Evolutionary conservation across 73 alveolate species (phyloP).

Genomic region (Chromera velia): DNA sequence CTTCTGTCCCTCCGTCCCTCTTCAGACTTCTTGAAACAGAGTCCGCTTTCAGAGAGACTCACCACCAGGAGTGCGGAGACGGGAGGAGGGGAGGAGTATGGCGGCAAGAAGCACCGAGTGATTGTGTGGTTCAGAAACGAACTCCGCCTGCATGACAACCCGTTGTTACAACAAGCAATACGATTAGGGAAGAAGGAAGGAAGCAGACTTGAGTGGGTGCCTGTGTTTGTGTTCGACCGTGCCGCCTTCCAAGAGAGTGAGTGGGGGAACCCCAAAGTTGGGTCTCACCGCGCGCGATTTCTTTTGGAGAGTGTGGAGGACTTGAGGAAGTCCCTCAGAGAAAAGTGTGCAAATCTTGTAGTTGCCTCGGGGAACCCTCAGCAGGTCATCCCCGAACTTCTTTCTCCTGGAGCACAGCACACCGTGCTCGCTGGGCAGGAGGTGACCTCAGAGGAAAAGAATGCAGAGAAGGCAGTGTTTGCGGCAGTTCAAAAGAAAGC

Average conservation of each 20-base stretch:
- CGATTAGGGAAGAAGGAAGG: background rate
- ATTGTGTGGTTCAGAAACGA: constrained; percentile 6
- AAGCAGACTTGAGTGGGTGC: background rate
- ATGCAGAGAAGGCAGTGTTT: constrained; percentile 18
- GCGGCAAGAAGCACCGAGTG: background rate
- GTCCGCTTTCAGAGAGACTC: too few relatives aligned
- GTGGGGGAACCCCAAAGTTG: background rate
- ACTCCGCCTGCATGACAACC: background rate
- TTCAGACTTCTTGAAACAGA: too few relatives aligned
- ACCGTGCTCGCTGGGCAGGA: constrained; percentile 41
- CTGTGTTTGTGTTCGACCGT: background rate
- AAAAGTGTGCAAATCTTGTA: constrained; percentile 6
- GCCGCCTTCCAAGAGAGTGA: background rate
- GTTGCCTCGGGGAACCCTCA: constrained; percentile 42
- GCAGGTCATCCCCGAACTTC: constrained; percentile 12
- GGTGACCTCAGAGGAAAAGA: constrained; percentile 45
- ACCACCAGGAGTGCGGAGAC: too few relatives aligned
- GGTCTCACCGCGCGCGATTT: background rate
- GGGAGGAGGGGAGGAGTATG: too few relatives aligned
- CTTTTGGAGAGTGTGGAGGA: background rate
- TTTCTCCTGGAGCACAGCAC: background rate
- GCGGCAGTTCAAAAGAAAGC: too few relatives aligned
- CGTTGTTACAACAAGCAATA: background rate
- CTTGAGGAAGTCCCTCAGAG: background rate
- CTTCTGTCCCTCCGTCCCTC: too few relatives aligned